Evolutionary conservation across 345 rosid species (phyloP).

Genomic region (Firmiana major): DNA sequence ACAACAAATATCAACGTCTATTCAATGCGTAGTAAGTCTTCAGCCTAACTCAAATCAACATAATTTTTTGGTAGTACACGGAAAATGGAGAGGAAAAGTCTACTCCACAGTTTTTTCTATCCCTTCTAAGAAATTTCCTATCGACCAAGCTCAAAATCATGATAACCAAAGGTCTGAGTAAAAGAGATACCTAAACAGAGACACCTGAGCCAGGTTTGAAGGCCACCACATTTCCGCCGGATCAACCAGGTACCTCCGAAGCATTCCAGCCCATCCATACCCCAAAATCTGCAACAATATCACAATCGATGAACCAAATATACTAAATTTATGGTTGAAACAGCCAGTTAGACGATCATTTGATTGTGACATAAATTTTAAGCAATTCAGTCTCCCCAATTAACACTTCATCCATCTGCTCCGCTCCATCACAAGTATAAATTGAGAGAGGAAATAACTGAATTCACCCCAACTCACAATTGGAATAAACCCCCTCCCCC

Average conservation of each 20-base stretch:
- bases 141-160: conserved; percentile 21
- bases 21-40: neutral
- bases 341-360: neutral
- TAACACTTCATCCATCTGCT: neutral
- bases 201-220: conserved; percentile 95
- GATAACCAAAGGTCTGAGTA: neutral
- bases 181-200: conserved; percentile 71
- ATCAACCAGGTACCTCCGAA: conserved; percentile 91
- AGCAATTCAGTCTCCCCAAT: neutral
- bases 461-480: neutral
- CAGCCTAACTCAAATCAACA: neutral
- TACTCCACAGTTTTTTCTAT: neutral
- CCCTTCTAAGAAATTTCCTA: conserved; percentile 16
- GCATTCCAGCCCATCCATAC: conserved; percentile 99
- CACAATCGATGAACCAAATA: neutral
- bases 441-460: neutral
- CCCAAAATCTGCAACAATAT: conserved; percentile 61
- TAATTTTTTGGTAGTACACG: neutral
- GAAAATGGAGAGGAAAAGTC: conserved; percentile 8
- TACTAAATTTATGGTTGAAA: neutral
- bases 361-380: neutral
- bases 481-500: neutral
- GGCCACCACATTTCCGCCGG: conserved; percentile 99
- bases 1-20: neutral
- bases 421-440: neutral